Percentiles rank a stretch among this genome's conserved stretches.
phyloP scores from a whole-genome alignment of 495 filamentous ascomycete species.

The Clohesyomyces aquaticus region DNA sequence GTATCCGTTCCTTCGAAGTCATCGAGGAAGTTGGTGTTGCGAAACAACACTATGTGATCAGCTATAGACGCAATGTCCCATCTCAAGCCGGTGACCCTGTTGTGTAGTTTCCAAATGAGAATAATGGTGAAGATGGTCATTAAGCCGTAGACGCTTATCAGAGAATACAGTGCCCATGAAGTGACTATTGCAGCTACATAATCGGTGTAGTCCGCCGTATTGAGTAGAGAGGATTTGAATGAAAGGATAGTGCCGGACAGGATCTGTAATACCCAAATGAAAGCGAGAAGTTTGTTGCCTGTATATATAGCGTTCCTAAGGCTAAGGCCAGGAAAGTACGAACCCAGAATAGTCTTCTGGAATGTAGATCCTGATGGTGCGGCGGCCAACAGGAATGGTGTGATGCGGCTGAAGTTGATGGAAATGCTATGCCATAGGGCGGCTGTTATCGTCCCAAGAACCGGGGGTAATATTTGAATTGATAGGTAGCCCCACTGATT shows the following conservation, averaged over 20 bases:
- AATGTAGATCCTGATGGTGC: background rate
- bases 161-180: constrained; percentile 1
- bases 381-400: background rate
- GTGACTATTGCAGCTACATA: background rate
- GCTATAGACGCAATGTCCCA: background rate
- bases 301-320: background rate
- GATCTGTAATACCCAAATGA: background rate
- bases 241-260: background rate
- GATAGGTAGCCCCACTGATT: background rate
- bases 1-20: background rate
- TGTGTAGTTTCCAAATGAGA: background rate
- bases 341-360: constrained; percentile 2
- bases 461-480: background rate
- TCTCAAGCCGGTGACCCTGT: background rate
- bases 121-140: background rate
- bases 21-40: background rate
- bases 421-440: background rate
- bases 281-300: background rate
- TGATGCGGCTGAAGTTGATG: background rate
- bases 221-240: constrained; percentile 2
- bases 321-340: constrained; percentile 1
- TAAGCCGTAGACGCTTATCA: background rate
- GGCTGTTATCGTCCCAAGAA: background rate
- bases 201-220: background rate
- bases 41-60: background rate